Evolutionary conservation across 495 filamentous ascomycete genomes (phyloP), one percentile per base, ranked within the genome.

Genomic region (Xylaria venustula): DNA sequence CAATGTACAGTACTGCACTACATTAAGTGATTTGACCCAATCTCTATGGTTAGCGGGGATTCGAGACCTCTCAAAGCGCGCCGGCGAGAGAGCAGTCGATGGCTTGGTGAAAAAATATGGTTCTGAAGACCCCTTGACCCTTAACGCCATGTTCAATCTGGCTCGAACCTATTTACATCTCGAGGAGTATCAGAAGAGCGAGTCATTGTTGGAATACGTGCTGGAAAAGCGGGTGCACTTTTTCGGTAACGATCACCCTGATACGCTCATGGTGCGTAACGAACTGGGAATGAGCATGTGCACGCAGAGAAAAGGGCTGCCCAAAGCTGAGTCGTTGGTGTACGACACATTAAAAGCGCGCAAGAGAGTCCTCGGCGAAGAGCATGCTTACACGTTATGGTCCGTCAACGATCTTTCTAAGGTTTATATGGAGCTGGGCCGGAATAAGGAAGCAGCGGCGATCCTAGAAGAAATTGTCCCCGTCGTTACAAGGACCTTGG

Each of bases 331-430:
- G 52, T 46, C 42, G 3, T 54, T 67, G 3, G 59, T 75, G 25
- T 26, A 58, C 23, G 56, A 51, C 37, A 68, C 67, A 20, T 32
- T 70, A 19, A 54, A 68, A 22, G 50, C 41, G 30, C 60, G 73
- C 26, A 69, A 64, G 37, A 64, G 49, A 12, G 42, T 71, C 17
- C 70, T 75, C 2, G 70, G 73, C 3, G 46, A 63, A 49, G 72
- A 75, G 49, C 70, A 74, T 60, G 70, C 72, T 34, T 73, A 74
- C 54, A 73, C 70, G 20, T 59, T 71, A 26, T 72, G 70, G 70
- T 66, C 73, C 14, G 62, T 74, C 37, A 72, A 73, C 30, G 71
- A 76, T 53, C 64, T 75, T 34, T 68, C 71, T 12, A 74, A 73
- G 53, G 61, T 72, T n/a, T 67, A 69, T 59, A 66, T 60, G 41